Base-by-base conservation (phyloP, 176 grass and related monocot species). In the Cymbopogon citratus region DNA sequence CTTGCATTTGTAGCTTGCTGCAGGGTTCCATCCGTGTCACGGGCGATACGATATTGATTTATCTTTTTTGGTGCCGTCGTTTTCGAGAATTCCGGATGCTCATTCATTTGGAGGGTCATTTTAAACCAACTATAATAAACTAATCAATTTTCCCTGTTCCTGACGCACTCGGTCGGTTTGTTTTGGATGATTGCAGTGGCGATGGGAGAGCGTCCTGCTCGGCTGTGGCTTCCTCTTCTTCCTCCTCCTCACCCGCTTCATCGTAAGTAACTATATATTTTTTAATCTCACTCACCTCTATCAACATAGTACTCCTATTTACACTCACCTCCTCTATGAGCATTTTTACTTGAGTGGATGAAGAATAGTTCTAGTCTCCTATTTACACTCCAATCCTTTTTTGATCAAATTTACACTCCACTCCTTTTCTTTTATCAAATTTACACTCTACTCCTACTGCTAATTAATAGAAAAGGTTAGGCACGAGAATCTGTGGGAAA, bases 171-270 rank as follows among this genome's bases (percentile, higher is more conserved):
- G 44, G 12, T 26, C 14, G 10, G 2, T 56, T 52, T 4, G 2
- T 56, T 71, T 23, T 60, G 56, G 10, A 8, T 27, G 4, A 18
- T 23, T 87, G 84, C 90, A 98, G 95, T 98, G 95, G 95, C 73
- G 92, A 38, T 98, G 95, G 95, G 95, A 98, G 88, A 94, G 95
- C 66, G 82, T 80, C 44, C 75, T 98, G 18, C 86, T 98, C 68
- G 95, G 95, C 36, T 74, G 75, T 66, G 87, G 88, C 75, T 98
- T 98, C 88, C 92, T 98, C 80, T 98, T 93, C 88, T 89, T 94
- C 88, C 92, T 98, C 71, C 88, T 94, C 81, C 48, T 93, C 78
- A 94, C 92, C 62, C 92, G 95, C 57, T 93, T 87, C 92, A 83
- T 98, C 48, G 95, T 98, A 93, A 92, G 95, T 84, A 77, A 41